Percentiles rank a stretch among this genome's conserved stretches.
phyloP scores from a whole-genome alignment of 768 basidiomycete genomes.

The Gloeostereum incarnatum region DNA sequence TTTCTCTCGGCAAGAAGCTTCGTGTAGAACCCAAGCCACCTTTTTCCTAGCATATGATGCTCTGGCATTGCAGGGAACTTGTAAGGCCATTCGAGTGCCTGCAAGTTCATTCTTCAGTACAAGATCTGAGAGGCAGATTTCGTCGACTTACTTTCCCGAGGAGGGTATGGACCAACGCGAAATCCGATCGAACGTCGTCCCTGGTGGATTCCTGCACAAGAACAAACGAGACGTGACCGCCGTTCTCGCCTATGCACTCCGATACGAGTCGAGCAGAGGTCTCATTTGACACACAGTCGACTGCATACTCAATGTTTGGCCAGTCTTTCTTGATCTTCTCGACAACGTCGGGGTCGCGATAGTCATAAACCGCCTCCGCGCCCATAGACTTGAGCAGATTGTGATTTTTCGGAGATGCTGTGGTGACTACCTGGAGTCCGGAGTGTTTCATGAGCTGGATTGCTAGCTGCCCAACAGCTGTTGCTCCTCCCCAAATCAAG shows the following conservation, averaged over 20 bases:
- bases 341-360: conserved; percentile 15
- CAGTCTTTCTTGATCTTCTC: conserved; percentile 14
- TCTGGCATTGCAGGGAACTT: conserved; percentile 6
- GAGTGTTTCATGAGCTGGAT: conserved; percentile 28
- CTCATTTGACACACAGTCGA: conserved; percentile 14
- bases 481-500: conserved; percentile 6
- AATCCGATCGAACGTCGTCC: conserved; percentile 7
- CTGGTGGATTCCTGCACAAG: conserved; percentile 2
- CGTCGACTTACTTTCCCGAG: conserved; percentile 10
- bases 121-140: neutral
- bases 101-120: neutral
- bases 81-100: conserved; percentile 7
- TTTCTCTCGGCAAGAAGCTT: conserved; percentile 6
- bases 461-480: conserved; percentile 21
- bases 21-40: conserved; percentile 4
- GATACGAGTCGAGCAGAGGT: conserved; percentile 7
- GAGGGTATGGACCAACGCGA: conserved; percentile 10
- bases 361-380: conserved; percentile 29
- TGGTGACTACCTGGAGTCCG: conserved; percentile 29
- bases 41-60: conserved; percentile 10
- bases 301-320: conserved; percentile 11
- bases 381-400: conserved; percentile 26
- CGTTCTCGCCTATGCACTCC: conserved; percentile 4
- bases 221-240: conserved; percentile 6
- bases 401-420: conserved; percentile 28